Conservation (phyloP, 2,329 filamentous ascomycete species). For the Cladorrhinum sp. region DNA sequence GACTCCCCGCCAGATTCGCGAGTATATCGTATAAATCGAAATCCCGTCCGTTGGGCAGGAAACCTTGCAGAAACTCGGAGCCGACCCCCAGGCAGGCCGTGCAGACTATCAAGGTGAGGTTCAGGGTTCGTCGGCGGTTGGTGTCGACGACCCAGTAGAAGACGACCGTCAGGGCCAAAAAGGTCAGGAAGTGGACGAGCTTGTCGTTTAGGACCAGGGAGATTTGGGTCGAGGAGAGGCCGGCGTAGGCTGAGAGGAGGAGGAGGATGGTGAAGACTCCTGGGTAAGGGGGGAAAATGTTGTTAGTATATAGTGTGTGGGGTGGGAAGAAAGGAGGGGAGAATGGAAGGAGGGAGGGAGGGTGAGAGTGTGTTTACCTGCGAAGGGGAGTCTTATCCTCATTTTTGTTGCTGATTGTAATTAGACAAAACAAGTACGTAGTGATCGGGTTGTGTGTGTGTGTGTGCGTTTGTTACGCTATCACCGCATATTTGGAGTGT, state of each 20-base stretch:
- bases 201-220: constrained; percentile 76
- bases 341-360: constrained; percentile 16
- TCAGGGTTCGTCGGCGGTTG: constrained; percentile 75
- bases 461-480: too few species aligned
- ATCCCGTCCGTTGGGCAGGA: constrained; percentile 68
- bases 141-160: constrained; percentile 99
- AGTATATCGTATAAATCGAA: constrained; percentile 82
- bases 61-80: constrained; percentile 71
- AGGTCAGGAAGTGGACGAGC: constrained; percentile 78
- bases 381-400: constrained; percentile 85
- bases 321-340: not conserved
- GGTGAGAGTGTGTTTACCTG: constrained; percentile 56
- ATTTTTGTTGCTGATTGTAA: constrained; percentile 54
- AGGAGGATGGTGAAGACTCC: constrained; percentile 68
- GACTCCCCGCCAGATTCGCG: constrained; percentile 80
- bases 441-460: too few species aligned
- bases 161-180: constrained; percentile 79
- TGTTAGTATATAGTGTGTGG: not conserved
- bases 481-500: not conserved
- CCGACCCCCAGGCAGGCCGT: constrained; percentile 68
- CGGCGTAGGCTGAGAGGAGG: constrained; percentile 73
- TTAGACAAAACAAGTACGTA: too few species aligned
- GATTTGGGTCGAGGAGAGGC: constrained; percentile 65
- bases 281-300: constrained; percentile 34
- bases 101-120: constrained; percentile 79